These are phyloP conservation scores for Ascodesmis nigricans DNA, from an alignment of 495 filamentous ascomycete species.

Conservation along the genomic window DNA sequence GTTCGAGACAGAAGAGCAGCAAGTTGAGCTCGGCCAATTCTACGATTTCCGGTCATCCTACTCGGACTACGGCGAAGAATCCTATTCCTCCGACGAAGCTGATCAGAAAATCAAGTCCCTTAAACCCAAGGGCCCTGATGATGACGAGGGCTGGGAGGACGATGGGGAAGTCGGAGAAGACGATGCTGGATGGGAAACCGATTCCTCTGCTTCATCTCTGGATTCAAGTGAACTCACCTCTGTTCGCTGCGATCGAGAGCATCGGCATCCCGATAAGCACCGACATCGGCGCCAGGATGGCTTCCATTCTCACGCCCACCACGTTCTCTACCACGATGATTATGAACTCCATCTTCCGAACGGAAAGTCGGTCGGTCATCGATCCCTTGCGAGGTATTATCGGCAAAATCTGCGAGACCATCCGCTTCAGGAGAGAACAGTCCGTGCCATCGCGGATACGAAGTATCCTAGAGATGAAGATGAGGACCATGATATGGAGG, in stretches of 20 bases:
- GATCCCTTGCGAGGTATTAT: conserved; percentile 65
- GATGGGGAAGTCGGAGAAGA: conserved; percentile 21
- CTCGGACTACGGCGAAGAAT: conserved; percentile 47
- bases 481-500: conserved; percentile 29
- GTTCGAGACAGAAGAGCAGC: conserved; percentile 71
- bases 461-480: conserved; percentile 17
- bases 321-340: conserved; percentile 67
- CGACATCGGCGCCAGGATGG: conserved; percentile 48
- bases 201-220: conserved; percentile 61
- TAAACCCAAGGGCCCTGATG: conserved; percentile 31
- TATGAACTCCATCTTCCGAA: conserved; percentile 87
- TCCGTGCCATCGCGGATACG: conserved; percentile 17
- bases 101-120: conserved; percentile 28
- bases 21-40: conserved; percentile 88
- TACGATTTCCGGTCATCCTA: conserved; percentile 96
- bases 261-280: conserved; percentile 38
- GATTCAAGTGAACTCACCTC: conserved; percentile 53
- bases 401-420: conserved; percentile 53
- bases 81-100: conserved; percentile 32
- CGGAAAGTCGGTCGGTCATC: conserved; percentile 74
- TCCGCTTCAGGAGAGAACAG: conserved; percentile 12
- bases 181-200: conserved; percentile 68
- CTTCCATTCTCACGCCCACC: conserved; percentile 46
- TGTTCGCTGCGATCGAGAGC: conserved; percentile 44
- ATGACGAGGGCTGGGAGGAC: conserved; percentile 21